Base-by-base conservation (phyloP, 176 grass and related monocot genomes). In the Aegilops tauschii region DNA sequence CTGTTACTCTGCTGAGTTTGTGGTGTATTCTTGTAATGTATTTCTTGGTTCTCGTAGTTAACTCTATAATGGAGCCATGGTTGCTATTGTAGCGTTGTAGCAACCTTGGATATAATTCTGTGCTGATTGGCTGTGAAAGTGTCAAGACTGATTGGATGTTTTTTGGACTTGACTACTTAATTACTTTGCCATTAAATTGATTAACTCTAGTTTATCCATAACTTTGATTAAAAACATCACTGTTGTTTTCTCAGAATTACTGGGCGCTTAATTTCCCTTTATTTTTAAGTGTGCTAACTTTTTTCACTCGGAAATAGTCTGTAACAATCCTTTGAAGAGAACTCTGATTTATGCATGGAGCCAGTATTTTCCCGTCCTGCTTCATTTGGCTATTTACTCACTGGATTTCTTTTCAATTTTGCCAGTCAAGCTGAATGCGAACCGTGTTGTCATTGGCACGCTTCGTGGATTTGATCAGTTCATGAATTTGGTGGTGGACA, bases 401-500 rank as follows among this genome's bases (percentile, higher is more conserved):
- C 66, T 86, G 1, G 20, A 58, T 58, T 47, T 67, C 12, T 59
- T 61, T 5, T 80, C 47, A 10, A 68, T 76, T 87, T 87, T 83
- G 76, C 61, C 84, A 95, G 93, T 98, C 82, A 98, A 95, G 76
- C 84, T 98, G 83, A 98, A 98, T 84, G 96, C 90, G 23, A 95
- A 95, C 67, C 83, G 93, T 23, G 86, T 98, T 84, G 90, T 98
- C 67, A 84, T 94, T 91, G 93, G 96, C 76, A 98, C 92, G 0
- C 90, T 98, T 45, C 88, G 90, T 71, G 96, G 96, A 82, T 98
- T 95, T 83, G 96, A 98, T 84, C 93, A 98, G 81, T 98, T 98
- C 76, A 95, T 98, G 96, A 98, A 98, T 79, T 85, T 98, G 86
- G 96, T 98, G 3, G 4, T 95, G 61, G 93, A 98, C 70, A 98